These are phyloP conservation scores for Arabidopsis thaliana DNA, from an alignment of 345 rosid species.

Conservation along the genomic window DNA sequence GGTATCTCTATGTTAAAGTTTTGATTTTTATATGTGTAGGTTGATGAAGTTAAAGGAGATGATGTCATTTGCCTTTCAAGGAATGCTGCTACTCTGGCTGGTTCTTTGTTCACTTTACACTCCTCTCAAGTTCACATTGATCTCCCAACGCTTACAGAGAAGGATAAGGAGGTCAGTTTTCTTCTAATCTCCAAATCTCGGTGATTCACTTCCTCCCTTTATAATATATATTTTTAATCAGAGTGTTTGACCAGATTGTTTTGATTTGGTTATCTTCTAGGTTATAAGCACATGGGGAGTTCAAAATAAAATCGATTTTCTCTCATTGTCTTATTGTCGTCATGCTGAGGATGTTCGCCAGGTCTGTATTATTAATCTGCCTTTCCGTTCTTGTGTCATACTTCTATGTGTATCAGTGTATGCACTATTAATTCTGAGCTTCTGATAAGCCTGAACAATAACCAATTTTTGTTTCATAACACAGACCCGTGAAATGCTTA, in stretches of 20 bases:
- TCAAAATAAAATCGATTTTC: constrained; percentile 91
- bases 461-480: constrained; percentile 27
- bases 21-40: constrained; percentile 48
- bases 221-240: background rate
- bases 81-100: constrained; percentile 89
- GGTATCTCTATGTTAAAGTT: constrained; percentile 5
- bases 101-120: constrained; percentile 85
- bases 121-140: constrained; percentile 87
- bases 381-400: background rate
- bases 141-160: constrained; percentile 85
- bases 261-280: constrained; percentile 48
- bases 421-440: background rate
- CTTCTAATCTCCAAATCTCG: background rate
- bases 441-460: constrained; percentile 1
- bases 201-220: constrained; percentile 18
- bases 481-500: constrained; percentile 88
- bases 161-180: constrained; percentile 80
- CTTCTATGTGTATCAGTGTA: constrained; percentile 6
- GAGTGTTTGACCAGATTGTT: constrained; percentile 23
- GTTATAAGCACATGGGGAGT: constrained; percentile 95
- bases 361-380: constrained; percentile 43
- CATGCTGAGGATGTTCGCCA: constrained; percentile 98
- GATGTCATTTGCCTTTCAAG: constrained; percentile 87
- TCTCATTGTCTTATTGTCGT: constrained; percentile 88
- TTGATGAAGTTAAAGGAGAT: constrained; percentile 76